Base-by-base conservation (phyloP, 73 alveolate species). In the Paramecium tetraurelia region DNA sequence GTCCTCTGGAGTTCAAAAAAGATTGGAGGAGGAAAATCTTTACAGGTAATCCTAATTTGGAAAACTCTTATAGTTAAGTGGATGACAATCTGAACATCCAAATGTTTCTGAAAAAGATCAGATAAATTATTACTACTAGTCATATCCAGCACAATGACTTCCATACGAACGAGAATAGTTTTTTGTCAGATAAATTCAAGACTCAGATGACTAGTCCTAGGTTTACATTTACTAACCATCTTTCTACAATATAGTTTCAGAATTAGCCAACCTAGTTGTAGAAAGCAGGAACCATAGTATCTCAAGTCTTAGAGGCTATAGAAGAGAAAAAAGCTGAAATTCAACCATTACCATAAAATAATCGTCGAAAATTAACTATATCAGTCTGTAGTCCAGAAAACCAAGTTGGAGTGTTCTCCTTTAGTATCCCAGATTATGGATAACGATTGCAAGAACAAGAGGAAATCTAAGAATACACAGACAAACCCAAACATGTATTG, bases 401-500 rank as follows among this genome's bases (percentile, higher is more conserved):
- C 21, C 21, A 80, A 44, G 70, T 31, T 2, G 57, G 46, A 41
- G 38, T 46, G 10, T 22, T 10, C 31, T 22, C 46, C 6, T 80
- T 80, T n/a, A 44, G 48, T 31, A 35, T 48, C 44, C 90, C 90
- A 41, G 70, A 43, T 20, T 80, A 80, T 80, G 43, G 90, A 22
- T 80, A 43, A 24, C 29, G 63, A 21, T 40, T 22, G 46, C 31
- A 24, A 43, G 41, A 40, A 44, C 11, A 44, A 80, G 71, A 48
- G 4, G 46, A 48, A 18, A 18, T 53, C 7, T 53, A 35, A 44
- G 70, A 44, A 24, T 80, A 80, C 46, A 43, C 48, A 44, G 90
- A 80, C 16, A 75, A 75, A 75, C 90, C 90, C 2, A 80, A 43
- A 24, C 70, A 80, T 80, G 90, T 80, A 2, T 48, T 80, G 27